Conservation (phyloP, 2,329 filamentous ascomycete genomes). For the Clarireedia homoeocarpa region DNA sequence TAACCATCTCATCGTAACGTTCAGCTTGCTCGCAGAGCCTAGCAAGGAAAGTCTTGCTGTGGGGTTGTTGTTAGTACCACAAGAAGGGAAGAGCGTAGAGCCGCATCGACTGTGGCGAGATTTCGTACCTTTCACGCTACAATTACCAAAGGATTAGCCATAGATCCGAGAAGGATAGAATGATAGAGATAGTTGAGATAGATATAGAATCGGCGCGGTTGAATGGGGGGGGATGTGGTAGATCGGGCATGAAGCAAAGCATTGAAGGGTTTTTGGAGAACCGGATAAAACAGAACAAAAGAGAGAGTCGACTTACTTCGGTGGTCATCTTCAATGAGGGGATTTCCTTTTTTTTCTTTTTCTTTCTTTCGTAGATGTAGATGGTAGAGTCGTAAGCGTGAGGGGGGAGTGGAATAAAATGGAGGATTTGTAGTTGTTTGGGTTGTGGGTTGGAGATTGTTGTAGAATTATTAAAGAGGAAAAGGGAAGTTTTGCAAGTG, state of each 20-base stretch:
- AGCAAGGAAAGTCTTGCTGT: slow-evolving; percentile 98
- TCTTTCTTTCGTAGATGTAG: not conserved
- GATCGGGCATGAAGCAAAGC: not conserved
- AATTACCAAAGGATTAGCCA: slow-evolving; percentile 20
- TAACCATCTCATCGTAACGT: slow-evolving; percentile 99
- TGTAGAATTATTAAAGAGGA: slow-evolving; percentile 9
- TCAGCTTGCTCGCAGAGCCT: slow-evolving; percentile 99
- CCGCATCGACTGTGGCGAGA: slow-evolving; percentile 3
- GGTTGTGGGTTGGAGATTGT: not conserved
- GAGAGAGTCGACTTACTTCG: slow-evolving; percentile 28
- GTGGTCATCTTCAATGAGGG: slow-evolving; percentile 26
- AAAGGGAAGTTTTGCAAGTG: slow-evolving; percentile 18
- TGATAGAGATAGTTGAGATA: not conserved
- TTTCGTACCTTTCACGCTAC: slow-evolving; percentile 30
- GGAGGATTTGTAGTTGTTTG: not conserved
- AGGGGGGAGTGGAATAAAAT: slow-evolving; percentile 1
- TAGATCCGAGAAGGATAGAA: slow-evolving; percentile 5
- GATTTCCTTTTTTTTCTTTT: not conserved
- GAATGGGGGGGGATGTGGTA: slow-evolving; percentile 17
- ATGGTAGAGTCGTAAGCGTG: slow-evolving; percentile 10
- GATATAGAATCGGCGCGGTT: slow-evolving; percentile 3
- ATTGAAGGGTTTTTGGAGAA: not conserved
- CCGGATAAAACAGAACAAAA: slow-evolving; percentile 5
- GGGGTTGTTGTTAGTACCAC: slow-evolving; percentile 18
- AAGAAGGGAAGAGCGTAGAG: slow-evolving; percentile 6